Base-by-base conservation (phyloP, 371 early-diverging fungal species). In the Mucor circinelloides region DNA sequence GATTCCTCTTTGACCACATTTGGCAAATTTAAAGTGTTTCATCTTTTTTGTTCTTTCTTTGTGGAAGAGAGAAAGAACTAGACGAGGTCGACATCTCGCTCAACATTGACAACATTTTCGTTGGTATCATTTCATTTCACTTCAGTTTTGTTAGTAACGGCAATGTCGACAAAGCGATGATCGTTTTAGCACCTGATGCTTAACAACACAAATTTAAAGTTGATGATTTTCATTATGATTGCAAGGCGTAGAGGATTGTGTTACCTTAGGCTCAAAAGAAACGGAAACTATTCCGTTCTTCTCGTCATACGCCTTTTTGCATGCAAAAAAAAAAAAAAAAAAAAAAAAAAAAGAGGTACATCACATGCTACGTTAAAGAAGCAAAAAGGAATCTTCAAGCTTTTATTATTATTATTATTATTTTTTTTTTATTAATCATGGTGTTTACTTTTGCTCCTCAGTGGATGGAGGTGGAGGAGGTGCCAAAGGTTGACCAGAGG, bases 401-500 rank as follows among this genome's bases (percentile, higher is more conserved):
- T 40, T 46, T 48, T 61, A 31, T 32, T 48, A 31, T 42, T n/a
- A n/a, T n/a, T n/a, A n/a, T n/a, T n/a, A n/a, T n/a, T n/a, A n/a
- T n/a, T n/a, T n/a, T n/a, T n/a, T n/a, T 40, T 46, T 48, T 61
- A 31, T 32, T 48, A 31, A 28, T 13, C 28, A 56, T 9, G 25
- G 19, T 50, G 13, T 67, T 64, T 48, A 48, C 36, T 52, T 64
- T 40, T 46, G 58, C 32, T 69, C 62, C 28, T 65, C 62, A 42
- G 27, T 28, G 36, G 30, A 32, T 28, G 62, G 63, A 56, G 72
- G 66, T 59, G 73, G 69, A 31, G 61, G 62, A 21, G 62, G 62
- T n/a, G 52, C 55, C 27, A 73, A 44, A 38, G 73, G 73, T 60
- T 73, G 73, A 25, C 69, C 73, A 66, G 78, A 73, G 30, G 81